Evolutionary conservation across 108 stramenopile genomes (phyloP).

Genomic region (Skeletonema grethae): DNA sequence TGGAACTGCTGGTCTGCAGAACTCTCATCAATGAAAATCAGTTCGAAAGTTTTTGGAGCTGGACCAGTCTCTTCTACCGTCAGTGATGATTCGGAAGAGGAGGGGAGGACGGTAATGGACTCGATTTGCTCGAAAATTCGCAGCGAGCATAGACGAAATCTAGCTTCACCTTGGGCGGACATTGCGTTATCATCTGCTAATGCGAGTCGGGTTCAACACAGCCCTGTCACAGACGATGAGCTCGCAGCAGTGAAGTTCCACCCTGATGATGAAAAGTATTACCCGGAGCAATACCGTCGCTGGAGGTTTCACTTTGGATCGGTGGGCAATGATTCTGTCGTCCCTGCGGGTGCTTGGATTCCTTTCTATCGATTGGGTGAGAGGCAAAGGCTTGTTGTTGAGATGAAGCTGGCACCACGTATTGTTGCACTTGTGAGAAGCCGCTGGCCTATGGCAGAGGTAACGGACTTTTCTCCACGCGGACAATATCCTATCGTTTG

Average conservation of each 20-base stretch:
- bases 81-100: slow-evolving; percentile 36
- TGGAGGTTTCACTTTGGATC: slow-evolving; percentile 65
- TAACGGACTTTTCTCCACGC: slow-evolving; percentile 54
- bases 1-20: slow-evolving; percentile 77
- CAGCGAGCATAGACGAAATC: slow-evolving; percentile 22
- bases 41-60: slow-evolving; percentile 38
- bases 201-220: background rate
- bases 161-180: slow-evolving; percentile 1
- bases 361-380: slow-evolving; percentile 62
- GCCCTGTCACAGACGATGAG: slow-evolving; percentile 45
- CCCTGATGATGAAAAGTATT: slow-evolving; percentile 67
- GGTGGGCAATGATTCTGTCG: background rate
- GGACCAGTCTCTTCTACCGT: slow-evolving; percentile 8
- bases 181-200: background rate
- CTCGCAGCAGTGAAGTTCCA: slow-evolving; percentile 44
- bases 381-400: slow-evolving; percentile 58
- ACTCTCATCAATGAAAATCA: slow-evolving; percentile 54
- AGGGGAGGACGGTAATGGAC: slow-evolving; percentile 20
- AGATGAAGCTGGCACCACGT: slow-evolving; percentile 70
- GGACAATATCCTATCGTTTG: slow-evolving; percentile 39
- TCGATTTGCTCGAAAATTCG: slow-evolving; percentile 15
- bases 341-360: slow-evolving; percentile 49
- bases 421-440: slow-evolving; percentile 66
- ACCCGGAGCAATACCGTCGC: slow-evolving; percentile 59
- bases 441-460: slow-evolving; percentile 68